A percentile compares a stretch with the other conserved stretches of the same genome.
Conservation (phyloP, 306 rosid species). For the Corylus heterophylla region DNA sequence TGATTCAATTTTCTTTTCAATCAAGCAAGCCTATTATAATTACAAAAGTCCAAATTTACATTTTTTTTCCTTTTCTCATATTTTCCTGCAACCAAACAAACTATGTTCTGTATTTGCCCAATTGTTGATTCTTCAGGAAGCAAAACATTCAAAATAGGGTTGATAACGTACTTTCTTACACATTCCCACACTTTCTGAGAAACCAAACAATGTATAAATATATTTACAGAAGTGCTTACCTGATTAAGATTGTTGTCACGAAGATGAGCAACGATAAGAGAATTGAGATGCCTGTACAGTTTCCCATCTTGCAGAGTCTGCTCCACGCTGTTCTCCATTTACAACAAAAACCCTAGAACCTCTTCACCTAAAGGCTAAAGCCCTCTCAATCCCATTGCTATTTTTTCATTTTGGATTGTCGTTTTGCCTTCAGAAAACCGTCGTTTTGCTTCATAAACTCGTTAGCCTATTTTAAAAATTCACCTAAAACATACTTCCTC, state of each 20-base stretch:
- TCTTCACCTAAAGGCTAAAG: neutral
- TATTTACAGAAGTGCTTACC: conserved; percentile 28
- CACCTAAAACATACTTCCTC: too few species aligned
- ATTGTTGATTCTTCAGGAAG: neutral
- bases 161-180: neutral
- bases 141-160: neutral
- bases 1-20: neutral
- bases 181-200: neutral
- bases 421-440: too few species aligned
- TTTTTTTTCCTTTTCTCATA: neutral
- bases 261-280: conserved; percentile 89
- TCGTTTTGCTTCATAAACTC: too few species aligned
- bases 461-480: too few species aligned
- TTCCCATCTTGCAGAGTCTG: conserved; percentile 65
- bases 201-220: neutral
- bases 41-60: neutral
- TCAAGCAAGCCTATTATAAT: neutral
- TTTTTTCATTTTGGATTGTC: neutral
- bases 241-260: conserved; percentile 76
- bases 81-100: conserved; percentile 16
- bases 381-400: neutral
- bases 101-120: neutral
- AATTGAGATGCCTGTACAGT: conserved; percentile 68
- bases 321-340: conserved; percentile 62
- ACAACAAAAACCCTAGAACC: neutral